These are phyloP conservation scores for Penicillium sp. DNA, from an alignment of 2,329 filamentous ascomycete species.

Conservation along the genomic window DNA sequence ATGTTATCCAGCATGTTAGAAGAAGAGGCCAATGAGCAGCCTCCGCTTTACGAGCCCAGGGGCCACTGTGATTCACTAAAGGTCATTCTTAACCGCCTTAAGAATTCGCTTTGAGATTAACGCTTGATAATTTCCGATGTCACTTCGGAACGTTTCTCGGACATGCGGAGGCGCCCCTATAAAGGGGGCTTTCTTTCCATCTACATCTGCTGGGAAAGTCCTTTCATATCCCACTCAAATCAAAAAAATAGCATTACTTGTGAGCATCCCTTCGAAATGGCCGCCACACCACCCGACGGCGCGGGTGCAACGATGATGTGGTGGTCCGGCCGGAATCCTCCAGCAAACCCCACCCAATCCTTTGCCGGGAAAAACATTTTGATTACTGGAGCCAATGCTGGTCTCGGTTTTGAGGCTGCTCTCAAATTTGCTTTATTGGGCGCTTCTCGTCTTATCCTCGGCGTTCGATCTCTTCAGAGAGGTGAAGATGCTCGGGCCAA, in stretches of 20 bases:
- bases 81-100: background rate
- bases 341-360: constrained; percentile 6
- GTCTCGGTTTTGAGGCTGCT: constrained; percentile 1
- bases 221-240: background rate
- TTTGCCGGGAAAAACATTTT: constrained; percentile 9
- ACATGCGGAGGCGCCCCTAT: background rate
- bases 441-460: constrained; percentile 3
- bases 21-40: constrained; percentile 2
- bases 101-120: background rate
- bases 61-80: background rate
- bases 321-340: constrained; percentile 8
- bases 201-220: background rate
- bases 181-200: background rate
- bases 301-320: constrained; percentile 1
- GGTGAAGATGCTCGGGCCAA: constrained; percentile 4
- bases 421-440: constrained; percentile 1
- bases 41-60: background rate
- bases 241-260: background rate
- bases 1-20: background rate
- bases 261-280: background rate
- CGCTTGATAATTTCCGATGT: background rate
- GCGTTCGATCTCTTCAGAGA: constrained; percentile 4
- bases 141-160: constrained; percentile 4
- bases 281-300: background rate
- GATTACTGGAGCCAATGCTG: constrained; percentile 3